Evolutionary conservation across 2,329 filamentous ascomycete genomes (phyloP).

Genomic region (Grosmannia huntii): DNA sequence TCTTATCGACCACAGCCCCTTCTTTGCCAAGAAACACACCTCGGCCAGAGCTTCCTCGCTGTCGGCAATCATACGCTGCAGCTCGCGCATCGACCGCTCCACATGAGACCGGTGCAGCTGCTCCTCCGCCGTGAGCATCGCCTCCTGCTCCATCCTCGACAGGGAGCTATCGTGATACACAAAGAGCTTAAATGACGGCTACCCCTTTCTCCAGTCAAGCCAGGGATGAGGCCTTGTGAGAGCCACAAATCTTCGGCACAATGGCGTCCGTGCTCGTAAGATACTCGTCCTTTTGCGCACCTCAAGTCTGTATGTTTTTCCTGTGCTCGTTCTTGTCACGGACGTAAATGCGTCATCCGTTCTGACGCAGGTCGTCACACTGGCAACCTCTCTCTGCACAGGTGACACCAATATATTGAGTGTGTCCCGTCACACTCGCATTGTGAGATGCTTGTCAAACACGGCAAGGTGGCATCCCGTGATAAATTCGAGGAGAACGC

Average conservation of each 20-base stretch:
- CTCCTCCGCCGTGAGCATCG: constrained; percentile 19
- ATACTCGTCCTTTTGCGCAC: not conserved
- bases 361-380: not conserved
- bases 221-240: too few relatives aligned
- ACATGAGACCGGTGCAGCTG: constrained; percentile 39
- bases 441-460: not conserved
- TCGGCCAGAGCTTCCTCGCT: constrained; percentile 36
- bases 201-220: too few relatives aligned
- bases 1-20: too few relatives aligned
- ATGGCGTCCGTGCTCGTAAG: too few relatives aligned
- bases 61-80: constrained; percentile 45
- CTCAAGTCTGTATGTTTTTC: not conserved
- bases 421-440: not conserved
- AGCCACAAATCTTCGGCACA: too few relatives aligned
- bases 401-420: not conserved
- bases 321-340: not conserved
- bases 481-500: not conserved
- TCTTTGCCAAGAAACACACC: constrained; percentile 18
- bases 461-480: not conserved
- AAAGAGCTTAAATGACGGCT: too few relatives aligned
- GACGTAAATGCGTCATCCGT: not conserved
- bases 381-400: not conserved
- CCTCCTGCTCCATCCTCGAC: constrained; percentile 10
- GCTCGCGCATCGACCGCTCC: constrained; percentile 53
- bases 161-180: too few relatives aligned